Percentiles rank a stretch among this genome's conserved stretches.
These are phyloP conservation scores for Skeletonema grethae DNA, from an alignment of 108 stramenopile species.

Conservation along the genomic window DNA sequence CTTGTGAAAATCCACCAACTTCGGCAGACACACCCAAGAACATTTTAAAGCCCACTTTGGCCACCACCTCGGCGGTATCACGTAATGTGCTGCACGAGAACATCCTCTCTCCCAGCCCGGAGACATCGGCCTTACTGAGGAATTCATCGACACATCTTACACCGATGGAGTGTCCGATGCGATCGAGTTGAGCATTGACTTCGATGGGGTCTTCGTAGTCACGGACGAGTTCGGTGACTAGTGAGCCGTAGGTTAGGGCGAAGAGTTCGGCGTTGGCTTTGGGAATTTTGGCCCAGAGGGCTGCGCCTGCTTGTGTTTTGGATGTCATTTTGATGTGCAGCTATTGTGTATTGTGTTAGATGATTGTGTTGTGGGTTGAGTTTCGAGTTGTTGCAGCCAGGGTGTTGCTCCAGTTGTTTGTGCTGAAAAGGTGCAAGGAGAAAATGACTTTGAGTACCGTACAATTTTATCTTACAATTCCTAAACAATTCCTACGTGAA, in stretches of 20 bases:
- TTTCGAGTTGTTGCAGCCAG: no score
- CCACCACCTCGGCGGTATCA: slow-evolving; percentile 91
- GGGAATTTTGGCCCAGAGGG: slow-evolving; percentile 81
- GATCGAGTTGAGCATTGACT: slow-evolving; percentile 84
- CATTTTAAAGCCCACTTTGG: slow-evolving; percentile 95
- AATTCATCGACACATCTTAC: slow-evolving; percentile 95
- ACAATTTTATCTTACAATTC: no score
- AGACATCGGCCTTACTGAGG: slow-evolving; percentile 84
- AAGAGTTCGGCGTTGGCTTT: slow-evolving; percentile 96
- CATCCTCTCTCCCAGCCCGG: slow-evolving; percentile 8
- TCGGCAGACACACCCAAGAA: slow-evolving; percentile 91
- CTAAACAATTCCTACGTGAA: no score
- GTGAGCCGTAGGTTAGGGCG: slow-evolving; percentile 94
- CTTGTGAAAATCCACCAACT: slow-evolving; percentile 69
- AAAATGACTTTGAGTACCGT: no score
- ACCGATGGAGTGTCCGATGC: slow-evolving; percentile 96
- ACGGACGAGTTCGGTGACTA: slow-evolving; percentile 91
- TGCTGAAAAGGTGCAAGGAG: no score
- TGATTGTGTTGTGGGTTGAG: no score
- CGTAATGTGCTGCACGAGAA: slow-evolving; percentile 56
- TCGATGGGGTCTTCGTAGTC: slow-evolving; percentile 84
- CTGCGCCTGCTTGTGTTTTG: slow-evolving; percentile 55
- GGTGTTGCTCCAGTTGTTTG: no score
- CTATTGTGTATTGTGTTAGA: no score
- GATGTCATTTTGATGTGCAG: slow-evolving; percentile 31